Percentiles rank a stretch among this genome's conserved stretches.
phyloP scores from a whole-genome alignment of 345 rosid genomes.

The Populus pruinosa region DNA sequence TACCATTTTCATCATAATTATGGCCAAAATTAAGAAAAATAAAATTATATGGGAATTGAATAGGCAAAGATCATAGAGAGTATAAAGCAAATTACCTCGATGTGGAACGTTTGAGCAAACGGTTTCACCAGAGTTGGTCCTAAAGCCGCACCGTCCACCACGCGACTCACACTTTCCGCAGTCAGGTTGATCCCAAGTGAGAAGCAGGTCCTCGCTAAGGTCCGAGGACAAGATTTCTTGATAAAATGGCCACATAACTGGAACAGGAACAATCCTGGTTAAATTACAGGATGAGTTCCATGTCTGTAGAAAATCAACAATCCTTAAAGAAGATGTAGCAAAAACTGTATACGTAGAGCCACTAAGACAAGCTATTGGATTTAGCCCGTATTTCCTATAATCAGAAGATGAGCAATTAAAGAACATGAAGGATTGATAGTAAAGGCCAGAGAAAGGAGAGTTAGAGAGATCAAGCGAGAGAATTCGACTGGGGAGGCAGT shows the following conservation, averaged over 20 bases:
- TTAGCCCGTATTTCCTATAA: slow-evolving; percentile 27
- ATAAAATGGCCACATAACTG: slow-evolving; percentile 50
- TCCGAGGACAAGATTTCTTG: slow-evolving; percentile 44
- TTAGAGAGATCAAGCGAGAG: slow-evolving; percentile 52
- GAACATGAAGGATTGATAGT: slow-evolving; percentile 43
- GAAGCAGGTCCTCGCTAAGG: slow-evolving; percentile 35
- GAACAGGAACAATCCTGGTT: slow-evolving; percentile 36
- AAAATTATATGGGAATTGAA: neutral
- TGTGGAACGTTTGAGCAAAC: slow-evolving; percentile 36
- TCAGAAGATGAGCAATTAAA: slow-evolving; percentile 49
- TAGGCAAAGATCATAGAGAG: neutral
- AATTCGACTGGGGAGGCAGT: slow-evolving; percentile 58
- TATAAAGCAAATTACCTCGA: slow-evolving; percentile 37
- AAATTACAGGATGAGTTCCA: slow-evolving; percentile 29
- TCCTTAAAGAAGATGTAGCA: slow-evolving; percentile 47
- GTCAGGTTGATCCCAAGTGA: slow-evolving; percentile 43
- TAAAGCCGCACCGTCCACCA: slow-evolving; percentile 59
- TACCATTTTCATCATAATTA: neutral
- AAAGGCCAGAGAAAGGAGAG: slow-evolving; percentile 48
- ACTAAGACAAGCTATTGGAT: slow-evolving; percentile 65
- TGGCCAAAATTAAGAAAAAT: neutral
- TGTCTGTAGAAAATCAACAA: slow-evolving; percentile 13
- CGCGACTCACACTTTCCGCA: slow-evolving; percentile 50
- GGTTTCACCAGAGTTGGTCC: slow-evolving; percentile 40
- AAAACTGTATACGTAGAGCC: slow-evolving; percentile 42